Evolutionary conservation across 495 filamentous ascomycete species (phyloP).

Genomic region (Aspergillus cavernicola): DNA sequence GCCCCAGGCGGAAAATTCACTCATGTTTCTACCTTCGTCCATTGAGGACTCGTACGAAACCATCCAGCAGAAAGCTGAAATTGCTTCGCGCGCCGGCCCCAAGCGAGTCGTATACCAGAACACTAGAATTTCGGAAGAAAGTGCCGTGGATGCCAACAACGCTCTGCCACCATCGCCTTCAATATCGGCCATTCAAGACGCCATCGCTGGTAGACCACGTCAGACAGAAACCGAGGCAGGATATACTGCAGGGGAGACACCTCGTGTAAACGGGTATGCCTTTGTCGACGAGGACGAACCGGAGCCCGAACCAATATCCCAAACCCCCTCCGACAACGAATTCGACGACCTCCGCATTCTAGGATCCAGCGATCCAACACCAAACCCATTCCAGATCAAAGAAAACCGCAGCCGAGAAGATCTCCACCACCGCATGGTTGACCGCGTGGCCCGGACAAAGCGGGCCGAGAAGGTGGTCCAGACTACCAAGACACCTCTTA

Average conservation of each 20-base stretch:
- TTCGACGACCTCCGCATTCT: constrained; percentile 39
- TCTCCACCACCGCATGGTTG: constrained; percentile 88
- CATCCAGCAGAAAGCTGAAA: constrained; percentile 60
- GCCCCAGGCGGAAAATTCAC: constrained; percentile 65
- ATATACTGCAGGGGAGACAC: constrained; percentile 69
- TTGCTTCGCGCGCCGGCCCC: constrained; percentile 67
- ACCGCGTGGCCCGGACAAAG: constrained; percentile 71
- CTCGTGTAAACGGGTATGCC: constrained; percentile 84
- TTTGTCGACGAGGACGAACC: constrained; percentile 86
- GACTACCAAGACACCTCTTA: constrained; percentile 53
- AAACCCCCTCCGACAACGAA: constrained; percentile 4
- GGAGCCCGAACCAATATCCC: constrained; percentile 20
- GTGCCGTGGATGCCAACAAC: constrained; percentile 22
- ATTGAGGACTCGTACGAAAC: constrained; percentile 68
- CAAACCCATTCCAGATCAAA: constrained; percentile 79
- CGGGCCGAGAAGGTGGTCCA: constrained; percentile 48
- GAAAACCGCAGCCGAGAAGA: constrained; percentile 75
- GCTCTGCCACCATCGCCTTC: constrained; percentile 69
- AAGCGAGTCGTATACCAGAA: constrained; percentile 80
- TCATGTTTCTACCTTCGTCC: constrained; percentile 78
- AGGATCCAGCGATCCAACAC: constrained; percentile 56
- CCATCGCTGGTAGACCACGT: constrained; percentile 73
- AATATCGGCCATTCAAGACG: constrained; percentile 78
- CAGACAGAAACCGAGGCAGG: constrained; percentile 62
- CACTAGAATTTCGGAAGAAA: constrained; percentile 58